Evolutionary conservation across 768 basidiomycete species (phyloP).

Genomic region (Mycena leptocephala): DNA sequence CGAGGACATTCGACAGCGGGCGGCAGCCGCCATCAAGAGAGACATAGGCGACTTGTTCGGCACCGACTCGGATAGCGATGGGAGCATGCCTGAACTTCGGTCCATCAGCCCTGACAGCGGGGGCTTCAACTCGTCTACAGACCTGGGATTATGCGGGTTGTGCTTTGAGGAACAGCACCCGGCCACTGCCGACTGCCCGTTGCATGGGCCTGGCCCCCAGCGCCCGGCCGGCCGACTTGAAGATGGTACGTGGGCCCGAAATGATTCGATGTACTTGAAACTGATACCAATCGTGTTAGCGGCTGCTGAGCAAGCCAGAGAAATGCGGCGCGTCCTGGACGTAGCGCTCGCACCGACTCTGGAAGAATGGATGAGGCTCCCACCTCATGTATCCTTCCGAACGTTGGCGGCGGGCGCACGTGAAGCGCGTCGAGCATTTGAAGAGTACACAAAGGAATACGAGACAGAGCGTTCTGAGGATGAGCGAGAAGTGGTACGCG

Average conservation of each 20-base stretch:
- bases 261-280: not conserved
- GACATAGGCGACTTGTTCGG: not conserved
- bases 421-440: not conserved
- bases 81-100: not conserved
- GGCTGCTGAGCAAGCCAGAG: not conserved
- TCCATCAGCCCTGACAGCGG: not conserved
- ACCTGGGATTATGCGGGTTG: not conserved
- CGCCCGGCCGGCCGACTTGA: too few species aligned
- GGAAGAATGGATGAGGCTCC: not conserved
- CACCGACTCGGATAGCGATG: not conserved
- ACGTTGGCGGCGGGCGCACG: not conserved
- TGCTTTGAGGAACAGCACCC: not conserved
- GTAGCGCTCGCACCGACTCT: not conserved
- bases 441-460: not conserved
- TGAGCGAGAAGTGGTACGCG: not conserved
- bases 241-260: not conserved
- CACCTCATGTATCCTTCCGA: not conserved
- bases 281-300: not conserved
- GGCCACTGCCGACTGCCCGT: not conserved
- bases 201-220: not conserved
- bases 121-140: not conserved
- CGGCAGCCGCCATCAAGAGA: too few species aligned
- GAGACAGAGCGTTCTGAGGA: not conserved
- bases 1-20: too few species aligned
- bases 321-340: not conserved